These are phyloP conservation scores for Pythium chondricola DNA, from an alignment of 352 stramenopile genomes.

Conservation along the genomic window DNA sequence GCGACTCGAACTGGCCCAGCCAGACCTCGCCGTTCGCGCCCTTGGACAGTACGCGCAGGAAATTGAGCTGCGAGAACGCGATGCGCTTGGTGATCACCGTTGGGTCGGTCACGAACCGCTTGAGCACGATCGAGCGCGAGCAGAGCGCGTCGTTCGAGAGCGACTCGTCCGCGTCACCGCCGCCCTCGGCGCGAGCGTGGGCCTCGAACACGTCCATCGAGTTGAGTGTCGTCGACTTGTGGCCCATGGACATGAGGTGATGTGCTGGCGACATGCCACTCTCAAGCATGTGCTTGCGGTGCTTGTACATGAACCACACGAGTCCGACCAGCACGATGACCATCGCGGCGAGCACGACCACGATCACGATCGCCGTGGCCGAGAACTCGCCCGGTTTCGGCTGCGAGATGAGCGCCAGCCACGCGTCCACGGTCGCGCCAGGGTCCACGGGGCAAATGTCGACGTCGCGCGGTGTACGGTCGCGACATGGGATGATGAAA, in stretches of 20 bases:
- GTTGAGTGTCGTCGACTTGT: conserved; percentile 9
- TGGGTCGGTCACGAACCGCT: conserved; percentile 59
- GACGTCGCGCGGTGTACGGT: conserved; percentile 34
- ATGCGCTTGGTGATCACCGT: conserved; percentile 71
- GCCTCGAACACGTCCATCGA: conserved; percentile 23
- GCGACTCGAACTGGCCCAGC: conserved; percentile 67
- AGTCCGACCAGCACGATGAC: conserved; percentile 25
- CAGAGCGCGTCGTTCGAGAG: conserved; percentile 68
- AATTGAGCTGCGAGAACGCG: conserved; percentile 67
- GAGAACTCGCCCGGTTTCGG: conserved; percentile 41
- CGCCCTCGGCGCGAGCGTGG: conserved; percentile 23
- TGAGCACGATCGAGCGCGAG: conserved; percentile 41
- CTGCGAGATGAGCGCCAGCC: conserved; percentile 36
- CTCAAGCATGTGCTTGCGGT: conserved; percentile 30
- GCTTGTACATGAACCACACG: conserved; percentile 53
- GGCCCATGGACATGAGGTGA: conserved; percentile 12
- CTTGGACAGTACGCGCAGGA: conserved; percentile 61
- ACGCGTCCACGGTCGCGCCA: conserved; percentile 46
- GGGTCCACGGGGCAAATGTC: conserved; percentile 31
- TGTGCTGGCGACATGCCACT: conserved; percentile 16
- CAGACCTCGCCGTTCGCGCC: conserved; percentile 78
- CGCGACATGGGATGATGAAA: conserved; percentile 65
- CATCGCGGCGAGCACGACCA: conserved; percentile 32
- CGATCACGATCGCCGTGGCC: conserved; percentile 39
- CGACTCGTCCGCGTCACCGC: conserved; percentile 30